A percentile compares a stretch with the other conserved stretches of the same genome.
Evolutionary conservation across 768 basidiomycete genomes (phyloP).

Genomic region (Boletus pseudo-olivaceus): DNA sequence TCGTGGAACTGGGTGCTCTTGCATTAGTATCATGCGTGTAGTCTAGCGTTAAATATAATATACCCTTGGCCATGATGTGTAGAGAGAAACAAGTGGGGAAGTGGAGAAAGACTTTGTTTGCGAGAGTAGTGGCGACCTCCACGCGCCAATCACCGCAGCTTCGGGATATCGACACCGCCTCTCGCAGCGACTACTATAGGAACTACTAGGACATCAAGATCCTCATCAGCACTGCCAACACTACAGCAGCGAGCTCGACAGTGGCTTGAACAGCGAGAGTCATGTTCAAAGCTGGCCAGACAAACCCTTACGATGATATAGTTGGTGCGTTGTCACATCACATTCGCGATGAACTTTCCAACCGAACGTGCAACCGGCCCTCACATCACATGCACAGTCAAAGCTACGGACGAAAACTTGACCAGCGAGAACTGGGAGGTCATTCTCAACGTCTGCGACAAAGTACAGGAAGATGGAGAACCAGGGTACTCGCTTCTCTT

Average conservation of each 20-base stretch:
- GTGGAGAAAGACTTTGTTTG: background rate
- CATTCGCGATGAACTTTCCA: constrained; percentile 1
- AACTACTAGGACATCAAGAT: too few relatives aligned
- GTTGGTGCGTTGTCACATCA: constrained; percentile 64
- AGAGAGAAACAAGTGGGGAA: constrained; percentile 9
- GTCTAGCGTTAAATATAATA: constrained; percentile 6
- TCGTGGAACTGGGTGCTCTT: constrained; percentile 69
- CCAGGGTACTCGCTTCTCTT: constrained; percentile 54
- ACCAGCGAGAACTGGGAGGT: constrained; percentile 96
- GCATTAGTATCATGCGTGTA: background rate
- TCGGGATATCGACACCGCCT: constrained; percentile 27
- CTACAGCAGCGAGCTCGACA: constrained; percentile 12
- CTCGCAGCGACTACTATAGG: constrained; percentile 21
- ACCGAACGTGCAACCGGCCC: background rate
- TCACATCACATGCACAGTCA: constrained; percentile 49
- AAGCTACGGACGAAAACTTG: constrained; percentile 97
- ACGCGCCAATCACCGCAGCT: constrained; percentile 13
- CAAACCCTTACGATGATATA: constrained; percentile 86
- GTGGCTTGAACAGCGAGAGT: constrained; percentile 1
- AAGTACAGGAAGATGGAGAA: constrained; percentile 87
- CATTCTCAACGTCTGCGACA: constrained; percentile 92
- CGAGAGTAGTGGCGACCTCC: background rate
- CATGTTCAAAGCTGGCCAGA: constrained; percentile 70
- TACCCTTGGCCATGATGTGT: constrained; percentile 52
- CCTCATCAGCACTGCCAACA: constrained; percentile 13